These are phyloP conservation scores for Paracamarosporium sp. DNA, from an alignment of 2,329 filamentous ascomycete genomes.

Conservation along the genomic window DNA sequence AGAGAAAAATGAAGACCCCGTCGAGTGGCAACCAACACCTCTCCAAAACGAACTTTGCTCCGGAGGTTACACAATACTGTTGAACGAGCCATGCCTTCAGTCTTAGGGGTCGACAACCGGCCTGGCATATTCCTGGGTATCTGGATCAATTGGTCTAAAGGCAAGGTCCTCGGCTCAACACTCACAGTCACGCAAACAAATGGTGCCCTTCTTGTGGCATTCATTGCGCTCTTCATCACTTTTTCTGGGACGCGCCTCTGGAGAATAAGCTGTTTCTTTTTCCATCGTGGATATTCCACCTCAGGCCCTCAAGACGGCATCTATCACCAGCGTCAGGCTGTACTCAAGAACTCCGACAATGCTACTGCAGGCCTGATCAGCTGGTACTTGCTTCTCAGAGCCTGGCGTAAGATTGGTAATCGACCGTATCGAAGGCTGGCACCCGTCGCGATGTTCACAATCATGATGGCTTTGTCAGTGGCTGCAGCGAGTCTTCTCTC, in stretches of 20 bases:
- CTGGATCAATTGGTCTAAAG: constrained; percentile 11
- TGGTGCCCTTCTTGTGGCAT: constrained; percentile 38
- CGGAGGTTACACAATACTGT: background rate
- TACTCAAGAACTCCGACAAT: constrained; percentile 34
- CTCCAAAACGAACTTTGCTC: background rate
- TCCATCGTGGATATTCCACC: constrained; percentile 27
- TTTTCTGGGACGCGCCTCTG: constrained; percentile 32
- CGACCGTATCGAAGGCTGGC: background rate
- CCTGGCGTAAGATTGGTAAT: background rate
- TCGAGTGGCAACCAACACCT: background rate
- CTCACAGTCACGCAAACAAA: constrained; percentile 32
- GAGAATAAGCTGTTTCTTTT: constrained; percentile 31
- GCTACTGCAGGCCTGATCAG: constrained; percentile 3
- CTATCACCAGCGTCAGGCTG: constrained; percentile 36
- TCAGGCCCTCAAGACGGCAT: constrained; percentile 28
- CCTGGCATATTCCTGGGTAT: background rate
- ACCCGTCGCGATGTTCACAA: constrained; percentile 3
- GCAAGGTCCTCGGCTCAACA: constrained; percentile 33
- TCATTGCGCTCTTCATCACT: constrained; percentile 39
- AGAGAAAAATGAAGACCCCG: background rate
- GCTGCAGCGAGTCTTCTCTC: constrained; percentile 34
- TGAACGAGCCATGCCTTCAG: background rate
- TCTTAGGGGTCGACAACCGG: background rate
- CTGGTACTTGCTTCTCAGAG: background rate
- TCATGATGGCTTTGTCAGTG: constrained; percentile 24